phyloP scores from a whole-genome alignment of 352 stramenopile species.

The Phytophthora constricta region DNA sequence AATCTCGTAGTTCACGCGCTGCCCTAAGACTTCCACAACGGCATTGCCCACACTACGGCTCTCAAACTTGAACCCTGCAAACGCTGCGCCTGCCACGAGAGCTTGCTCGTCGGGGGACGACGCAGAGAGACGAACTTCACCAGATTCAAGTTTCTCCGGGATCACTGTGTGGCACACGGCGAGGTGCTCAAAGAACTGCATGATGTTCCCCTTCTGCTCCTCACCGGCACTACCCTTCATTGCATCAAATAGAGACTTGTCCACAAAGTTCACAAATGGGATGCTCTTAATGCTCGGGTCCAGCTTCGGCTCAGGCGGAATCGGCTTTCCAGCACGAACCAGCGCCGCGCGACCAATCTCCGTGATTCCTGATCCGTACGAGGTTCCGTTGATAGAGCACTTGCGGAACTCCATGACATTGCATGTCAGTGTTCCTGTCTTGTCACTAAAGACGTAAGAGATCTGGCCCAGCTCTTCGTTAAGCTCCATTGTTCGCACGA shows the following conservation, averaged over 20 bases:
- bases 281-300: constrained; percentile 59
- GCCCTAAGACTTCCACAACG: constrained; percentile 54
- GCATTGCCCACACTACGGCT: constrained; percentile 61
- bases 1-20: constrained; percentile 62
- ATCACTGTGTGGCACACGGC: constrained; percentile 88
- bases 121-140: constrained; percentile 69
- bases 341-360: constrained; percentile 79
- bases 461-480: constrained; percentile 94
- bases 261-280: constrained; percentile 84
- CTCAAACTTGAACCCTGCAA: constrained; percentile 76
- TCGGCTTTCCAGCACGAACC: constrained; percentile 61
- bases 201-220: constrained; percentile 54
- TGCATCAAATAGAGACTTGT: constrained; percentile 65
- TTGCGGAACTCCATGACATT: constrained; percentile 97
- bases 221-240: constrained; percentile 59
- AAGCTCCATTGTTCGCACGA: constrained; percentile 87
- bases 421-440: constrained; percentile 93
- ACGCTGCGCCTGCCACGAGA: constrained; percentile 74
- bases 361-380: constrained; percentile 90
- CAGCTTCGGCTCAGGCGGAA: constrained; percentile 67
- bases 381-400: constrained; percentile 91
- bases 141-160: constrained; percentile 68
- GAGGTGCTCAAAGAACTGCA: constrained; percentile 86
- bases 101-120: constrained; percentile 90
- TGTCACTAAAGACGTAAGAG: constrained; percentile 91